Base-by-base conservation (phyloP, 495 filamentous ascomycete species). In the Aspergillus bridgeri region DNA sequence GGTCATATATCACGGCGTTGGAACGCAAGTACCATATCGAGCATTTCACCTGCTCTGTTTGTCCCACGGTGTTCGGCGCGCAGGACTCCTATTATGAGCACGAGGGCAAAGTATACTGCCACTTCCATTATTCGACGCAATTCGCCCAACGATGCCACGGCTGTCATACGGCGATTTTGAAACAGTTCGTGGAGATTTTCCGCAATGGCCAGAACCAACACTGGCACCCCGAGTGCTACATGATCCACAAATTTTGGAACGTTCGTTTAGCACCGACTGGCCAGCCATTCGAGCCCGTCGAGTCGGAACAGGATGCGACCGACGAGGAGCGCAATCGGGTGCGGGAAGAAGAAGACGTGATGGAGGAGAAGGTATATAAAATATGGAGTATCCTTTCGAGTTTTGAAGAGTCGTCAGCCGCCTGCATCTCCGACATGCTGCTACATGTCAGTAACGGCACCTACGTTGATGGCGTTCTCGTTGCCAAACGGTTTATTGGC, bases 171-270 rank as follows among this genome's bases (percentile, higher is more conserved):
- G 88, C 94, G n/a, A 99, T 99, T 55, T 79, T 99, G 20, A 99
- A 99, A 73, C 95, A 99, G 68, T 99, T 99, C 66, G 95, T 99
- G 23, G 94, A 99, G 72, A 97, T 99, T 58, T 98, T 92, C 73
- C 85, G 95, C 50, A 97, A 98, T 70, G 93, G 94, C 0, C 86
- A 95, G 68, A 96, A 98, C 67, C 95, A 99, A 68, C 95, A 99
- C 65, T 99, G 95, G 95, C 95, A 99, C 67, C 95, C 95, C 3
- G 95, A 99, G 70, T 99, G 95, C 72, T 99, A 99, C 70, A 99
- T 98, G 94, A 99, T 99, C 45, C 95, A 99, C 73, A 99, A 99
- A 68, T 99, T 98, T 75, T 99, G 95, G 95, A 99, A 96, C 69
- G 95, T 99, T 42, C 86, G 93, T 22, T 81, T 99, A 48, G 85